These are phyloP conservation scores for Sphagnum contortum DNA, from an alignment of 225 moss, liverwort and hornwort genomes.

Conservation along the genomic window DNA sequence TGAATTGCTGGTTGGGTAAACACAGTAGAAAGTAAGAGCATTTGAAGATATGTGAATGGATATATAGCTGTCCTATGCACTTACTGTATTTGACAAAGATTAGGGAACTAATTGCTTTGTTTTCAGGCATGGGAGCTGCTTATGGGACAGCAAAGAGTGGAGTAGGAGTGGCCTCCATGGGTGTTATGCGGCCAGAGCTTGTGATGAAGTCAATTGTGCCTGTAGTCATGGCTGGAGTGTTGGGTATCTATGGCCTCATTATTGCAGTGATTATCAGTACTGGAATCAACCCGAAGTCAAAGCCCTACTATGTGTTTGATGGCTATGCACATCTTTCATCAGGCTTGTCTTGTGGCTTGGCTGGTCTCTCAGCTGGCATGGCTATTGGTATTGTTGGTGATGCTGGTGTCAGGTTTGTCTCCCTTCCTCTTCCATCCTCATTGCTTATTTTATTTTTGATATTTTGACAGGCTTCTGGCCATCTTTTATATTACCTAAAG, in stretches of 20 bases:
- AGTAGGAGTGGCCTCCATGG: constrained; percentile 9
- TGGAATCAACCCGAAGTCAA: constrained; percentile 6
- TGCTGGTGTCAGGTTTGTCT: constrained; percentile 7
- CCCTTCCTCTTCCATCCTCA: too few species aligned
- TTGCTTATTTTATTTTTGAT: too few species aligned
- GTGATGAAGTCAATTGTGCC: constrained; percentile 8
- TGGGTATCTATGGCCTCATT: constrained; percentile 6
- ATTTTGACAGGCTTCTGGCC: too few species aligned
- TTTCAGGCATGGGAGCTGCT: constrained; percentile 5
- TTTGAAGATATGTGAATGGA: too few species aligned
- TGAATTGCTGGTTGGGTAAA: too few species aligned
- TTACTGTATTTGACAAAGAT: neutral
- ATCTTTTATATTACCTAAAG: too few species aligned
- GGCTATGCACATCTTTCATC: constrained; percentile 8
- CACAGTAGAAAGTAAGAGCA: too few species aligned
- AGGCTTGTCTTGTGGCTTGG: constrained; percentile 5
- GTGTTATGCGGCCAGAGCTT: constrained; percentile 6
- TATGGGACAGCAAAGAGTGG: constrained; percentile 9
- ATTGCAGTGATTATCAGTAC: constrained; percentile 8
- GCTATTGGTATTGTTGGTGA: constrained; percentile 7
- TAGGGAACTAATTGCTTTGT: too few species aligned
- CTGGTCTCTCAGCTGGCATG: constrained; percentile 5
- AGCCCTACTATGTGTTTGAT: constrained; percentile 5
- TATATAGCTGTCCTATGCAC: neutral
- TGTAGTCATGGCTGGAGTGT: constrained; percentile 6